Evolutionary conservation across 1,284 basidiomycete species (phyloP).

Genomic region (Ganoderma multipileum): DNA sequence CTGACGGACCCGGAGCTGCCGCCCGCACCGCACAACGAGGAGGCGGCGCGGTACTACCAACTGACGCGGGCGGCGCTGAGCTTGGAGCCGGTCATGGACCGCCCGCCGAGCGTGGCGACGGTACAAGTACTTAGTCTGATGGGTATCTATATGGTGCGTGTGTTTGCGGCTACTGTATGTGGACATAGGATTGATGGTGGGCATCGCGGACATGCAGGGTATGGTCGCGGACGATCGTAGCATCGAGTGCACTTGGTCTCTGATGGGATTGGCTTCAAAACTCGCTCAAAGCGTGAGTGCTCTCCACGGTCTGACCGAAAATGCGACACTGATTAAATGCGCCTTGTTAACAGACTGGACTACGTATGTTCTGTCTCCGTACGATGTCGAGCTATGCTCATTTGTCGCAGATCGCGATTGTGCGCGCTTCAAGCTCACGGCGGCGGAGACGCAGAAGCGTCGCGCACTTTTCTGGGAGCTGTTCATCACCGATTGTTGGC

Average conservation of each 20-base stretch:
- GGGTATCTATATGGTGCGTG: constrained; percentile 65
- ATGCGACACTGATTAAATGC: background rate
- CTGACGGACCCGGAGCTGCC: constrained; percentile 67
- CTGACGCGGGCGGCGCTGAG: constrained; percentile 67
- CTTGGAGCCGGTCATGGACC: constrained; percentile 68
- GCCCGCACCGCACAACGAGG: constrained; percentile 59
- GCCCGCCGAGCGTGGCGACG: constrained; percentile 70
- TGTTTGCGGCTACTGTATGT: constrained; percentile 20
- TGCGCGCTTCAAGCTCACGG: constrained; percentile 47
- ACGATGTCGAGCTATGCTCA: background rate
- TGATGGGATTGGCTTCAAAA: constrained; percentile 43
- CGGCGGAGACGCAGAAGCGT: constrained; percentile 49
- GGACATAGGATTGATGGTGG: background rate
- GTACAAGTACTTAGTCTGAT: constrained; percentile 72
- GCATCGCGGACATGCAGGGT: constrained; percentile 38
- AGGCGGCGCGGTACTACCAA: constrained; percentile 65
- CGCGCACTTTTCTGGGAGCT: constrained; percentile 56
- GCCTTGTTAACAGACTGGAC: constrained; percentile 33
- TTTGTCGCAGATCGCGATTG: constrained; percentile 47
- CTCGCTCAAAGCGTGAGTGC: constrained; percentile 45
- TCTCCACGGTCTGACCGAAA: background rate
- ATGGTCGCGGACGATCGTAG: constrained; percentile 46
- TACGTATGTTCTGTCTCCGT: constrained; percentile 35
- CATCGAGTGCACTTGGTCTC: constrained; percentile 44
- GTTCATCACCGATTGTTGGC: constrained; percentile 44